Conservation (phyloP, 2,329 filamentous ascomycete species). For the Leptographium lundbergii region DNA sequence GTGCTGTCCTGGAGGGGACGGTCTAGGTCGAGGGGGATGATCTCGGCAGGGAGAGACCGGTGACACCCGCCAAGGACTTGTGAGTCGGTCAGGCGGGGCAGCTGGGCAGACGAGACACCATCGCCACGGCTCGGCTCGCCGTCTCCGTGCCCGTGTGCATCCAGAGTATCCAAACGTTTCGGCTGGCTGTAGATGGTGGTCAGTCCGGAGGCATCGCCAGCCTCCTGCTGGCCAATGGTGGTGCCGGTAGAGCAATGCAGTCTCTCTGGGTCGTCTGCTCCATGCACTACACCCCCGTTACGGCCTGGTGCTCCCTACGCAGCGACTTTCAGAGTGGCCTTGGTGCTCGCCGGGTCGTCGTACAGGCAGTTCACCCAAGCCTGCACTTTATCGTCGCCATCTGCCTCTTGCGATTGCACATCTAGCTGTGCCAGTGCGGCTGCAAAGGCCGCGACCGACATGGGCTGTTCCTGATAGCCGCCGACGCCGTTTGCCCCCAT, state of each 20-base stretch:
- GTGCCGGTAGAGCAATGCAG: no score
- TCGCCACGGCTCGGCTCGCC: no score
- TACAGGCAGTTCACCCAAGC: background rate
- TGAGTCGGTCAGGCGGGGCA: background rate
- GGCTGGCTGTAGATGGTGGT: no score
- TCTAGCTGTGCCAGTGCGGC: background rate
- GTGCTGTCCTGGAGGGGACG: background rate
- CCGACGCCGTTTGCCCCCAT: background rate
- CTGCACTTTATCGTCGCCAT: background rate
- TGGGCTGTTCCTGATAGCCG: background rate
- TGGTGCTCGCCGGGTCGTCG: background rate
- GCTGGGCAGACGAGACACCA: background rate
- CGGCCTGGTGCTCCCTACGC: background rate
- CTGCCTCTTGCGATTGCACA: background rate
- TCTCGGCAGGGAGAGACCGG: background rate
- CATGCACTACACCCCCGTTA: background rate
- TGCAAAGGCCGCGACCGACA: background rate
- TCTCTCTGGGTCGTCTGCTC: background rate
- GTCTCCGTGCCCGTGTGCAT: background rate
- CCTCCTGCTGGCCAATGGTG: no score
- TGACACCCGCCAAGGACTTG: background rate
- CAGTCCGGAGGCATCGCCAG: no score
- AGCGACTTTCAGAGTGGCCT: background rate
- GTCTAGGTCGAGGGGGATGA: slow-evolving; percentile 1
- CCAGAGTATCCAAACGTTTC: no score